A percentile compares a stretch with the other conserved stretches of the same genome.
Conservation (phyloP, 768 basidiomycete species). For the Mycena chlorophos region DNA sequence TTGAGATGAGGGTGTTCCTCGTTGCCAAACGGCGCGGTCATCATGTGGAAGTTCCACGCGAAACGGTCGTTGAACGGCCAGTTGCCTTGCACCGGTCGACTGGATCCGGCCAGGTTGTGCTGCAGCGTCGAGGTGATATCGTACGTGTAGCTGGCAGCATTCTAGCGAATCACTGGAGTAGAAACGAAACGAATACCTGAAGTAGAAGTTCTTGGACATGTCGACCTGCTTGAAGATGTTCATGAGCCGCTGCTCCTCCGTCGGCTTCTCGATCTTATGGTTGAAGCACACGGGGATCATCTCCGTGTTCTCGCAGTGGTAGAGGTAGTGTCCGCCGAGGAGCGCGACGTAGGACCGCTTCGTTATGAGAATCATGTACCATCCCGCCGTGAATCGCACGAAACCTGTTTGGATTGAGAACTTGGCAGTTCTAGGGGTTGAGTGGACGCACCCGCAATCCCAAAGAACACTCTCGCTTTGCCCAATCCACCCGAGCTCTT, state of each 20-base stretch:
- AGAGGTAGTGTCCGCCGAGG: constrained; percentile 93
- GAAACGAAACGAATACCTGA: constrained; percentile 50
- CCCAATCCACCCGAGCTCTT: constrained; percentile 84
- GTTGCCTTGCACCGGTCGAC: constrained; percentile 41
- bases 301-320: constrained; percentile 92
- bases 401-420: constrained; percentile 59
- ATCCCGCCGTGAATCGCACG: constrained; percentile 90
- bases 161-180: not conserved
- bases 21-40: constrained; percentile 64
- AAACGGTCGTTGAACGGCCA: constrained; percentile 85
- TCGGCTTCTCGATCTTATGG: constrained; percentile 82
- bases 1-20: constrained; percentile 42
- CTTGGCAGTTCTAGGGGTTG: not conserved
- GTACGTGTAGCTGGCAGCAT: constrained; percentile 77
- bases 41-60: constrained; percentile 93
- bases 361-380: constrained; percentile 91
- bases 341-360: constrained; percentile 92
- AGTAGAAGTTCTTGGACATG: constrained; percentile 99
- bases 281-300: constrained; percentile 75
- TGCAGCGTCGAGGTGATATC: constrained; percentile 96
- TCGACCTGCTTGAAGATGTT: constrained; percentile 95
- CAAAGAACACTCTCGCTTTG: constrained; percentile 76
- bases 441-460: constrained; percentile 65
- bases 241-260: constrained; percentile 87
- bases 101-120: constrained; percentile 74